Base-by-base conservation (phyloP, 441 rosid genomes). In the Theobroma grandiflorum region DNA sequence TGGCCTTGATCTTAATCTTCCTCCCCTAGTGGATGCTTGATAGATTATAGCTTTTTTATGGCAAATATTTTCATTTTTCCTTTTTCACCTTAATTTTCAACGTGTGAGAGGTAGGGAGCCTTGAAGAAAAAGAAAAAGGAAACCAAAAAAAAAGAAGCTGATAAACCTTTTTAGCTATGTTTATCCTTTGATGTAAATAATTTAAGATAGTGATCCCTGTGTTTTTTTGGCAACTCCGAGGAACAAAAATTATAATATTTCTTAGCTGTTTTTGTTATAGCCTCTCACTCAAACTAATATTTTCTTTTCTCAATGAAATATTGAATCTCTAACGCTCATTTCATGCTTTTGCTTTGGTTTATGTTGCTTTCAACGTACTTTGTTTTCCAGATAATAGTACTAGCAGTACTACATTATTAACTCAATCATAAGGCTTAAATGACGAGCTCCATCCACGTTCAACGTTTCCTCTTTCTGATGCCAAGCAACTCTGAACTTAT, bases 1-100 rank as follows among this genome's bases (percentile, higher is more conserved):
- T 6, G 80, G 79, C 81, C 85, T 92, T 18, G 98, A 94, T 78
- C 96, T 92, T 67, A 92, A 94, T 72, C 84, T 90, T 66, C 90
- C 92, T 26, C 88, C 92, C 33, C 90, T 91, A 2, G 84, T 86
- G 16, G 93, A 88, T 43, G 89, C 88, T 72, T 90, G 83, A 89
- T 50, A 55, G n/a, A 1, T 31, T 47, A n/a, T 16, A 6, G 26
- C 37, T 38, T 31, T 59, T 76, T 42, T 74, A 71, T 57, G 78
- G 59, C 8, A 15, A 79, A 72, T 63, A 58, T 50, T 55, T 76
- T 75, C 37, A 1, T 33, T 50, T 42, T 57, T 9, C 58, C 58
- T 16, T 18, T 62, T 35, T 59, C 67, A 12, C 18, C 12, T 15
- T 20, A 20, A 58, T 14, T 38, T 3, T 57, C n/a, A 9, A 9